Conservation (phyloP, 768 basidiomycete genomes). For the Kwoniella bestiolae region DNA sequence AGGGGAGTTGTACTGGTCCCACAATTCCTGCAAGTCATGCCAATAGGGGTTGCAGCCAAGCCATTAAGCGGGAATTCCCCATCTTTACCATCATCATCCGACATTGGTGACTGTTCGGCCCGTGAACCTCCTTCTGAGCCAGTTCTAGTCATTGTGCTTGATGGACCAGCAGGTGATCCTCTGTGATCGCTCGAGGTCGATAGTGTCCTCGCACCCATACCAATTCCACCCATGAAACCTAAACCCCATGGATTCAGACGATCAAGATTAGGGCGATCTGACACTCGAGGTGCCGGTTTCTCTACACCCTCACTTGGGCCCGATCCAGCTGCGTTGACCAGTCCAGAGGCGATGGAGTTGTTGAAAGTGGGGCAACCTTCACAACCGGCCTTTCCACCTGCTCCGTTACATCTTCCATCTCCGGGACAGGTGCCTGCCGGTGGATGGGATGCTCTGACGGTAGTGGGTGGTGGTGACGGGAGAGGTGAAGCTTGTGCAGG, state of each 20-base stretch:
- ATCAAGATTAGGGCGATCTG: slow-evolving; percentile 36
- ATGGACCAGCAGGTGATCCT: slow-evolving; percentile 19
- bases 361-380: slow-evolving; percentile 96
- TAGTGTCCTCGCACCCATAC: slow-evolving; percentile 24
- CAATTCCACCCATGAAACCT: slow-evolving; percentile 31
- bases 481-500: slow-evolving; percentile 34
- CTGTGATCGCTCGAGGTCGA: slow-evolving; percentile 26
- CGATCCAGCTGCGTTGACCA: slow-evolving; percentile 58
- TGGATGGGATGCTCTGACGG: slow-evolving; percentile 30
- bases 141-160: slow-evolving; percentile 20
- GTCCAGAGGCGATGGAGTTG: slow-evolving; percentile 65
- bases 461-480: slow-evolving; percentile 37
- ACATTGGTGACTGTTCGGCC: slow-evolving; percentile 39
- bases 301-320: slow-evolving; percentile 59
- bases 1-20: slow-evolving; percentile 60
- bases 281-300: slow-evolving; percentile 26
- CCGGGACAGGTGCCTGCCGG: slow-evolving; percentile 82
- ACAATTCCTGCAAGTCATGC: slow-evolving; percentile 58
- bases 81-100: slow-evolving; percentile 23
- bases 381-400: slow-evolving; percentile 89
- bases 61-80: slow-evolving; percentile 25
- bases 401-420: slow-evolving; percentile 96
- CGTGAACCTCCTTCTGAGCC: slow-evolving; percentile 43
- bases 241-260: slow-evolving; percentile 20
- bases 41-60: slow-evolving; percentile 47